Evolutionary conservation across 2,329 filamentous ascomycete genomes (phyloP).

Genomic region (Neonectria magnoliae): DNA sequence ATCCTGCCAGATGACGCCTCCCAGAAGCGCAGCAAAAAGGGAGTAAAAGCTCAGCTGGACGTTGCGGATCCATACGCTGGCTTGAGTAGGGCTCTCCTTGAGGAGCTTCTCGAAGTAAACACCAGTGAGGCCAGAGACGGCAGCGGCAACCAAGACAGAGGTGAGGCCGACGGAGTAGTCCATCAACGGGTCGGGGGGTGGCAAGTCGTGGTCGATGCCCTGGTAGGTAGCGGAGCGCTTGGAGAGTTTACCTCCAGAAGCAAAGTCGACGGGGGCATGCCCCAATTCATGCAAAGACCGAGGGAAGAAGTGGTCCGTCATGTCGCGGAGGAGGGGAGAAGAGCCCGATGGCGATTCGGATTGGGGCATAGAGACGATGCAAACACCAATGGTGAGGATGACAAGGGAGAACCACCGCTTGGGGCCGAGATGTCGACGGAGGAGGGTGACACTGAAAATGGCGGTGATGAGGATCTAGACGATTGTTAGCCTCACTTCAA

Average conservation of each 20-base stretch:
- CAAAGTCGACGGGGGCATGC: conserved; percentile 52
- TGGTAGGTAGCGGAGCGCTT: conserved; percentile 85
- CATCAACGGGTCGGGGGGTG: conserved; percentile 64
- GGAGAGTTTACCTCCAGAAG: conserved; percentile 38
- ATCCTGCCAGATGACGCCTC: conserved; percentile 88
- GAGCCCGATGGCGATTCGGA: conserved; percentile 64
- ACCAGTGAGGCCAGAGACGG: conserved; percentile 84
- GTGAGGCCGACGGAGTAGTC: conserved; percentile 82
- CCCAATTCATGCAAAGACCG: conserved; percentile 82
- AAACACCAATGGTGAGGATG: conserved; percentile 82
- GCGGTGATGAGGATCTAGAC: conserved; percentile 83
- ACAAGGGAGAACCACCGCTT: conserved; percentile 85
- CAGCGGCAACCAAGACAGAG: conserved; percentile 80
- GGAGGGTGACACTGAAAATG: conserved; percentile 82
- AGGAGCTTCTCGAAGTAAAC: conserved; percentile 92
- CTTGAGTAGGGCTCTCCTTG: conserved; percentile 80
- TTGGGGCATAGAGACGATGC: conserved; percentile 83
- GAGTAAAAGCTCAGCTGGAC: conserved; percentile 96
- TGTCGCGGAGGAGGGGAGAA: conserved; percentile 65
- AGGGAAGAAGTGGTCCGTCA: conserved; percentile 76
- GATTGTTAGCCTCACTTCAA: conserved; percentile 7
- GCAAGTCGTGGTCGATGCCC: conserved; percentile 76
- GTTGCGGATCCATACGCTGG: conserved; percentile 92
- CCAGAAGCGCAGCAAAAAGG: conserved; percentile 85
- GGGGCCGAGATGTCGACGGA: conserved; percentile 74